Evolutionary conservation across 352 stramenopile species (phyloP).

Genomic region (Pythium phragmitis): DNA sequence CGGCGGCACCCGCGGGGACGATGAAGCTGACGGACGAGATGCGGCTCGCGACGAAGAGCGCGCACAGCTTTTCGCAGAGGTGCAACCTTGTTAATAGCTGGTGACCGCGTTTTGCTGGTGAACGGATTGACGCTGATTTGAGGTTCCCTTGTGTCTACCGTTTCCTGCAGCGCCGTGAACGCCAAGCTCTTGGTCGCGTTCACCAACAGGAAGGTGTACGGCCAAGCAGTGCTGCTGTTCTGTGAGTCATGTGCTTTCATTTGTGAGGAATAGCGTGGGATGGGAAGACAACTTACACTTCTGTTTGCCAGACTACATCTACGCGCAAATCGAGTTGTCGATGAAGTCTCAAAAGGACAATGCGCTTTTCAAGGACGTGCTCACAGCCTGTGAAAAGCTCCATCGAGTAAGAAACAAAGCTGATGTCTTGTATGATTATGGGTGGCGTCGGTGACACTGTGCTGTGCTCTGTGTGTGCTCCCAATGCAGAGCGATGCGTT

Average conservation of each 20-base stretch:
- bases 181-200: conserved; percentile 66
- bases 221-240: conserved; percentile 63
- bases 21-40: conserved; percentile 11
- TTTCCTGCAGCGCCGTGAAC: conserved; percentile 48
- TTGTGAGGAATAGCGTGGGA: not conserved
- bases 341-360: conserved; percentile 49
- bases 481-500: conserved; percentile 49
- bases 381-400: conserved; percentile 42
- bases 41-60: conserved; percentile 4
- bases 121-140: not conserved
- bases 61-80: conserved; percentile 12
- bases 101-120: not conserved
- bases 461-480: not conserved
- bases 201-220: conserved; percentile 65
- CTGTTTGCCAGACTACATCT: conserved; percentile 53
- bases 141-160: not conserved
- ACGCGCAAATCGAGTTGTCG: conserved; percentile 55
- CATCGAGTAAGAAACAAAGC: conserved; percentile 32
- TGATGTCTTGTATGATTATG: not conserved
- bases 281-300: not conserved
- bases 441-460: not conserved
- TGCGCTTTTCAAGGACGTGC: conserved; percentile 38
- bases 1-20: not conserved
- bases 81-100: not conserved
- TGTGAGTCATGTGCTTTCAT: conserved; percentile 38